Base-by-base conservation (phyloP, 139 green algal species). In the Volvox africanus region DNA sequence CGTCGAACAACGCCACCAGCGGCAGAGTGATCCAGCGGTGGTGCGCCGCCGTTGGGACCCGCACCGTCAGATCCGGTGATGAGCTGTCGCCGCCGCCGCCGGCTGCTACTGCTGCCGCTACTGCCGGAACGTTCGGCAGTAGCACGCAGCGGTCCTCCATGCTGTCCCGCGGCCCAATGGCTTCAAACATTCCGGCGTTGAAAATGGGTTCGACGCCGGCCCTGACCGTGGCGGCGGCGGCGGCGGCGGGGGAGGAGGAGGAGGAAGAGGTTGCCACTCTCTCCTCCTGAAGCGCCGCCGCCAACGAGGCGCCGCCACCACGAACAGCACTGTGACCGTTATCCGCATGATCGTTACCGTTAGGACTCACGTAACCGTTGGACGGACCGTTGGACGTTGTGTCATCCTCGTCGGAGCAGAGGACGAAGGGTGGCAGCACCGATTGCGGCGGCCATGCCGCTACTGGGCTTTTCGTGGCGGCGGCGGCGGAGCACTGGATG, bases 121-220 rank as follows among this genome's bases (percentile, higher is more conserved):
- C 55, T 17, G 26, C 69, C 44, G 61, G 67, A 6, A 88, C 33
- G 26, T 88, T n/a, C 2, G 26, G 33, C 26, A 90, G 65, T 6
- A 98, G 82, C 18, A 97, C 32, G 81, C 96, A 91, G 18, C 95
- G 50, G 87, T 99, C 97, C 86, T 99, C 97, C 97, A 98, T 99
- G 0, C 50, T 44, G 61, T 95, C 93, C 1, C 93, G 44, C 76
- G 92, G 91, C 0, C 93, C 93, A 17, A 94, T 88, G 2, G 93
- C 90, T 22, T 90, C 92, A 90, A 93, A 89, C 85, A 75, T 32
- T 9, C 85, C 85, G 1, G 35, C 71, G n/a, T 89, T 73, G 71
- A 89, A 89, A 36, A 78, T 61, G 62, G 2, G 33, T 17, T 61
- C 55, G 28, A 6, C 19, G 24, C 44, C 36, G 68, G n/a, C 68